Evolutionary conservation across 2,329 filamentous ascomycete genomes (phyloP), one percentile per base, ranked within the genome.

Genomic region (Achaetomium macrosporum): DNA sequence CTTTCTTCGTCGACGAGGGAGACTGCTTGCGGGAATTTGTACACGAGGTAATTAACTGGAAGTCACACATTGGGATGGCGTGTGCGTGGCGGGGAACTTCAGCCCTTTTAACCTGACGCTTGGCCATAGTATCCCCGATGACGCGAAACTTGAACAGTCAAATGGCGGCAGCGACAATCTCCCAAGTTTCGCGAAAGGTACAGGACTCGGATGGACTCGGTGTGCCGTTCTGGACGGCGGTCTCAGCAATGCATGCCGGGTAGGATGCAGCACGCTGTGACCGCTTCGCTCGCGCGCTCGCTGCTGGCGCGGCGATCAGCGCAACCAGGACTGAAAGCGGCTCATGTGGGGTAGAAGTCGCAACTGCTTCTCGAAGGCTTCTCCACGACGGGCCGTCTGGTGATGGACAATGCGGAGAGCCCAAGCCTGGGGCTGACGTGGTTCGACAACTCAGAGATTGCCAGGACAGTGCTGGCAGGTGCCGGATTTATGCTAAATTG

Each of bases 401-500:
- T 51, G 51, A 25, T 33, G 45, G 49, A 54, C 40, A 36, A 39
- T 51, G 57, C 57, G 55, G 50, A 53, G 48, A 47, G 42, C 49
- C 52, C 59, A 49, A 54, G 47, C 43, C 37, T 56, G 41, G 57
- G 50, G 43, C 53, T 48, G 49, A 53, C 37, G 47, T 48, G 50
- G 55, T 56, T 59, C 42, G 53, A 55, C 50, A 43, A 45, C 50
- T 51, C 52, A 57, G 59, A 61, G 57, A 60, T 61, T 62, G 53
- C 55, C 50, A 57, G 55, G 59, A 57, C 55, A 41, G 45, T 47
- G 50, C 55, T 52, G 51, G 51, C 57, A 53, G 57, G 42, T 57
- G 57, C 46, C 53, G 56, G 57, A 50, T 63, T 63, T 63, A 63
- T 63, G 60, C 61, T 63, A 63, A 63, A 63, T 61, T 51, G 54